phyloP scores from a whole-genome alignment of 495 filamentous ascomycete genomes.

The Aspergillus diversus region DNA sequence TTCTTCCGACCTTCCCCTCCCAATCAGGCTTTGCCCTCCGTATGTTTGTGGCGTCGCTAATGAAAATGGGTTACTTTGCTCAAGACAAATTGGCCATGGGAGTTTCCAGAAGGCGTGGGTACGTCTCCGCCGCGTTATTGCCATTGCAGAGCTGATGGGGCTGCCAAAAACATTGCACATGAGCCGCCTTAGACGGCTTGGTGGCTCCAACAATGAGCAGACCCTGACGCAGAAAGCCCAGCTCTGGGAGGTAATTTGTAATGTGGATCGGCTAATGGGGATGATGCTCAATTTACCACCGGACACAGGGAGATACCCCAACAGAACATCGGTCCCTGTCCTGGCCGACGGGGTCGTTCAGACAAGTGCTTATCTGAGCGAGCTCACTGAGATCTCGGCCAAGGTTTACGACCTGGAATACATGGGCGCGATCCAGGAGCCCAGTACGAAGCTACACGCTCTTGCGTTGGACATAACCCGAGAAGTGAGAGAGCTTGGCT shows the following conservation, averaged over 20 bases:
- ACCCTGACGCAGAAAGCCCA: conserved; percentile 19
- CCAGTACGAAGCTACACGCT: conserved; percentile 21
- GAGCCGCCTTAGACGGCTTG: conserved; percentile 14
- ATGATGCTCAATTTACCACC: conserved; percentile 36
- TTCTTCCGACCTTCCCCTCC: not conserved
- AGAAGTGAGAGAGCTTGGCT: conserved; percentile 29
- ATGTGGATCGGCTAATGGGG: conserved; percentile 31
- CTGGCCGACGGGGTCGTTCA: conserved; percentile 31
- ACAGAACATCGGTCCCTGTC: conserved; percentile 13
- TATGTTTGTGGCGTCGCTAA: not conserved
- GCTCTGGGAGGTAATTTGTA: conserved; percentile 36
- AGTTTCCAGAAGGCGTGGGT: conserved; percentile 35
- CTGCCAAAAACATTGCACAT: conserved; percentile 24
- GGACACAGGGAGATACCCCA: conserved; percentile 26
- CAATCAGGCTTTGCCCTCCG: not conserved
- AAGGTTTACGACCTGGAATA: conserved; percentile 35
- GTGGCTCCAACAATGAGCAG: conserved; percentile 4
- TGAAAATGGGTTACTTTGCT: not conserved
- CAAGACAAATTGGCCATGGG: conserved; percentile 30
- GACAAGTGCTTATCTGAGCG: conserved; percentile 25
- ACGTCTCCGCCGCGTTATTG: conserved; percentile 28
- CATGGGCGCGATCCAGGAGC: conserved; percentile 12
- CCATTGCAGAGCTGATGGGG: conserved; percentile 36
- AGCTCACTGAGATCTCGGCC: conserved; percentile 28
- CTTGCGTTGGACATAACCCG: conserved; percentile 24